Evolutionary conservation across 2,329 filamentous ascomycete species (phyloP).

Genomic region (Aspergillus tamarii): DNA sequence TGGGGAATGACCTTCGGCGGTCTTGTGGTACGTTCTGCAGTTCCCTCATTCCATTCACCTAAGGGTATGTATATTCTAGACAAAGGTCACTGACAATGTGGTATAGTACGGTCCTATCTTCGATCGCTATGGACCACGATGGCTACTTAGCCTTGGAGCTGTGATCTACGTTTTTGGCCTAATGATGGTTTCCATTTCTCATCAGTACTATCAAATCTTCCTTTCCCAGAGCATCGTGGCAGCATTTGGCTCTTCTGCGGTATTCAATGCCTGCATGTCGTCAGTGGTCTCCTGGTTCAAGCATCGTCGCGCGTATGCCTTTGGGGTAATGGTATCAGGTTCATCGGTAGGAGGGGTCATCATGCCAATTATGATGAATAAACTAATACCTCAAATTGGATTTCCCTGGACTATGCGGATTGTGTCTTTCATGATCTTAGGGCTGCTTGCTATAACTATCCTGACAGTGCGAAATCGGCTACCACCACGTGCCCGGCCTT

Average conservation of each 20-base stretch:
- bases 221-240: constrained; percentile 56
- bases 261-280: constrained; percentile 43
- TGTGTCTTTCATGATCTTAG: constrained; percentile 62
- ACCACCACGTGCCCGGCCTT: constrained; percentile 25
- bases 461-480: constrained; percentile 54
- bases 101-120: too few relatives aligned
- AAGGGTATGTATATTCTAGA: too few relatives aligned
- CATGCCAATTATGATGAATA: constrained; percentile 60
- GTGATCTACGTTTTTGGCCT: neutral
- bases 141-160: neutral
- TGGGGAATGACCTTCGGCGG: too few relatives aligned
- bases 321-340: constrained; percentile 58
- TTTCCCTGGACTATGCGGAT: constrained; percentile 60
- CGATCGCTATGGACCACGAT: neutral
- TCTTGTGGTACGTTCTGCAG: too few relatives aligned
- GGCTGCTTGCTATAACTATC: constrained; percentile 54
- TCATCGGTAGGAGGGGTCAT: constrained; percentile 59
- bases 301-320: constrained; percentile 53
- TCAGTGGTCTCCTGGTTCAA: constrained; percentile 49
- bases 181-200: too few relatives aligned
- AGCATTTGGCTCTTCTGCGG: constrained; percentile 49
- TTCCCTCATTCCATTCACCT: too few relatives aligned
- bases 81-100: too few relatives aligned
- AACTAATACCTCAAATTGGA: constrained; percentile 54
- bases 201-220: constrained; percentile 55